Conservation (phyloP, 805 yeast genomes). For the Komagataella ulmi region DNA sequence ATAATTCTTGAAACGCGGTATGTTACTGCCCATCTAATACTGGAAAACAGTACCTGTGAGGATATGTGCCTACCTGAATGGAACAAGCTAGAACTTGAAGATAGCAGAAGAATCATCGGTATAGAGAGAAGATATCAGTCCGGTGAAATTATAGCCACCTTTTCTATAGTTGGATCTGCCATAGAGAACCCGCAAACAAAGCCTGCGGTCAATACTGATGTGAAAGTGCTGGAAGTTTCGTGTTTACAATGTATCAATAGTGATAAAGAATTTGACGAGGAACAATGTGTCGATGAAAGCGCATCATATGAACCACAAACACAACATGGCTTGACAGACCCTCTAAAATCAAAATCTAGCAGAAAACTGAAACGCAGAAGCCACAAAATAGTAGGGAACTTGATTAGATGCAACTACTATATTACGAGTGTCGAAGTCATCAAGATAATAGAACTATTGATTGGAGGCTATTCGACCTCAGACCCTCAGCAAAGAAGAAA, state of each 20-base stretch:
- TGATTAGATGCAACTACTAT: conserved; percentile 21
- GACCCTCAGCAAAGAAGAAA: conserved; percentile 40
- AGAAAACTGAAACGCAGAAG: too few species aligned
- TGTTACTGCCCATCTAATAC: conserved; percentile 33
- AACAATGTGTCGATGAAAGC: conserved; percentile 6
- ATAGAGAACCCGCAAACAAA: conserved; percentile 29
- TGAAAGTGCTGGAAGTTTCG: conserved; percentile 31
- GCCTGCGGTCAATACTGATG: conserved; percentile 25
- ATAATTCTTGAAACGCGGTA: conserved; percentile 10
- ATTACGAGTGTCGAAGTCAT: conserved; percentile 58
- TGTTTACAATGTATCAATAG: conserved; percentile 31
- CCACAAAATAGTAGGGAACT: too few species aligned
- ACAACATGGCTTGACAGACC: too few species aligned
- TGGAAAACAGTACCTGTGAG: conserved; percentile 29
- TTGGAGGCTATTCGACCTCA: conserved; percentile 26
- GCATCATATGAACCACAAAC: too few species aligned
- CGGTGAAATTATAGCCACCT: conserved; percentile 29
- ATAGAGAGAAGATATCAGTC: conserved; percentile 41
- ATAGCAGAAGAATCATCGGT: conserved; percentile 42
- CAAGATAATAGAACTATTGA: conserved; percentile 46
- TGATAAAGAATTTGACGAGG: neutral
- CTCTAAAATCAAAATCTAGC: too few species aligned
- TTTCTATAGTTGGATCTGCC: conserved; percentile 39
- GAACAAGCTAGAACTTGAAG: conserved; percentile 29
- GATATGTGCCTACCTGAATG: conserved; percentile 38